These are phyloP conservation scores for Conticribra guillardii DNA, from an alignment of 108 stramenopile genomes.

Conservation along the genomic window DNA sequence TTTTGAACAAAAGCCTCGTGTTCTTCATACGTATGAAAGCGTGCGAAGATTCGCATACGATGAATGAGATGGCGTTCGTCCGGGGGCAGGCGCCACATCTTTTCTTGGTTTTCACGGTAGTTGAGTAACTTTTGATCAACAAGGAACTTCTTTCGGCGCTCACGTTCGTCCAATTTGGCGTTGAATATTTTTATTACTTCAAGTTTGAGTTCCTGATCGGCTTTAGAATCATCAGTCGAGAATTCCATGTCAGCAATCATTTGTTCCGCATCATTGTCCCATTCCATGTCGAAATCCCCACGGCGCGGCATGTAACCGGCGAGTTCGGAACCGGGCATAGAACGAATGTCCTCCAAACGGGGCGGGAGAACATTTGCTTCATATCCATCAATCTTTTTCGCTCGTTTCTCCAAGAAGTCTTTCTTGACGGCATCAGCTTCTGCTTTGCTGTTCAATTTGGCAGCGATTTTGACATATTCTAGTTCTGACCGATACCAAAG, in stretches of 20 bases:
- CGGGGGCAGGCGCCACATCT: constrained; percentile 63
- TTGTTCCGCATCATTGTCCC: constrained; percentile 94
- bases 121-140: constrained; percentile 78
- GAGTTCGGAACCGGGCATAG: constrained; percentile 78
- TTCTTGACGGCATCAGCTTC: constrained; percentile 68
- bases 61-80: constrained; percentile 92
- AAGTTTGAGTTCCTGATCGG: constrained; percentile 87
- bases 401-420: constrained; percentile 72
- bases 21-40: constrained; percentile 88
- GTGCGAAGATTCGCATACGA: constrained; percentile 89
- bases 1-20: constrained; percentile 86
- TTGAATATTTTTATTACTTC: constrained; percentile 91
- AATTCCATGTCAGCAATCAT: constrained; percentile 95
- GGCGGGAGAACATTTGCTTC: constrained; percentile 81
- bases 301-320: constrained; percentile 94
- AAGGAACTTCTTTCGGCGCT: constrained; percentile 85
- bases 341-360: constrained; percentile 69
- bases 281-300: constrained; percentile 96
- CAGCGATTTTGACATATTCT: constrained; percentile 62
- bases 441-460: constrained; percentile 38
- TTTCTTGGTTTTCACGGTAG: constrained; percentile 75
- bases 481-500: constrained; percentile 77
- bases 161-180: constrained; percentile 87
- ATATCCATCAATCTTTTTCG: constrained; percentile 57
- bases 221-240: constrained; percentile 67